A percentile compares a stretch with the other conserved stretches of the same genome.
Conservation (phyloP, 2,329 filamentous ascomycete genomes). For the Nemania serpens region DNA sequence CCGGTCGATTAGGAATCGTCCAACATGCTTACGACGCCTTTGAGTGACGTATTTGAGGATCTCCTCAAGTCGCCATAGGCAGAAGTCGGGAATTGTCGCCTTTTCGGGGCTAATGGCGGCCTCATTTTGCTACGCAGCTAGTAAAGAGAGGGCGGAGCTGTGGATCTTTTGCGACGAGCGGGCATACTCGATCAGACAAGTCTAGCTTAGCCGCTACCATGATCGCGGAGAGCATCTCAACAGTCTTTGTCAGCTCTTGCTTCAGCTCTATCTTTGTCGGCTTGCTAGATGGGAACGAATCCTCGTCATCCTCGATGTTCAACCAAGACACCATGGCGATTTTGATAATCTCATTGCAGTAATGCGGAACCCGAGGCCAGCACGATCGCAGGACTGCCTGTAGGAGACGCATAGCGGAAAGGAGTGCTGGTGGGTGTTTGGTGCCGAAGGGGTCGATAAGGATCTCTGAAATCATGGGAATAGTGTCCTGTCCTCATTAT, state of each 20-base stretch:
- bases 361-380: conserved; percentile 70
- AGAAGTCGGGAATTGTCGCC: not conserved
- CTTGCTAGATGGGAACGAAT: conserved; percentile 12
- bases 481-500: conserved; percentile 55
- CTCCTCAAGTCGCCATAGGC: conserved; percentile 10
- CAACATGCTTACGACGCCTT: conserved; percentile 24
- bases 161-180: conserved; percentile 46
- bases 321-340: conserved; percentile 67
- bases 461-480: conserved; percentile 68
- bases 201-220: conserved; percentile 37
- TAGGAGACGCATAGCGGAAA: conserved; percentile 57
- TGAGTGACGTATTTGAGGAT: conserved; percentile 32
- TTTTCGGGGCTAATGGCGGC: not conserved
- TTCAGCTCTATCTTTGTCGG: conserved; percentile 37
- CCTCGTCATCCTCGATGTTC: conserved; percentile 51
- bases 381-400: conserved; percentile 63
- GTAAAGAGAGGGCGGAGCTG: conserved; percentile 42
- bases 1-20: conserved; percentile 57
- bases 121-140: conserved; percentile 13
- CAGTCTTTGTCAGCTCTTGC: conserved; percentile 42
- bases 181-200: conserved; percentile 39
- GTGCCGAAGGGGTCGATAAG: conserved; percentile 72
- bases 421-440: conserved; percentile 57
- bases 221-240: conserved; percentile 44
- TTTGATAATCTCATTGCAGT: conserved; percentile 67